phyloP scores from a whole-genome alignment of 2,329 filamentous ascomycete genomes.

The Sporothrix dimorphospora region DNA sequence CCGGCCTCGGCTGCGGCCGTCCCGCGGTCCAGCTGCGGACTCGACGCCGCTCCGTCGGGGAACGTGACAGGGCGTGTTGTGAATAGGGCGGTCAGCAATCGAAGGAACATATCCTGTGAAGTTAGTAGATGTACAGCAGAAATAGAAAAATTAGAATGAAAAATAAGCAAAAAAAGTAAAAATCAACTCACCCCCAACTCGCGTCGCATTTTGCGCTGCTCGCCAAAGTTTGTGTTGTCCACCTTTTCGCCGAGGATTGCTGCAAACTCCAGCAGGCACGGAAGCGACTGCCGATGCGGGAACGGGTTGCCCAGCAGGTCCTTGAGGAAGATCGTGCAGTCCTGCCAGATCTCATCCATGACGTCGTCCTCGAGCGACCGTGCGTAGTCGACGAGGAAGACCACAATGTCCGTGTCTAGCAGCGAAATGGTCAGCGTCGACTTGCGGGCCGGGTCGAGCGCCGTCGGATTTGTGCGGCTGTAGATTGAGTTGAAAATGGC shows the following conservation, averaged over 20 bases:
- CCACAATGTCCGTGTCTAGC: conserved; percentile 79
- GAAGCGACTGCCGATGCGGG: conserved; percentile 87
- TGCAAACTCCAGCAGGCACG: conserved; percentile 83
- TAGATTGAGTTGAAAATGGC: conserved; percentile 96
- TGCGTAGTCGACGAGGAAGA: conserved; percentile 89
- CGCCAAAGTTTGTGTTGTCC: conserved; percentile 96
- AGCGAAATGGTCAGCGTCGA: conserved; percentile 88
- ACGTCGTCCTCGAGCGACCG: conserved; percentile 91
- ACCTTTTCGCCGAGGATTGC: conserved; percentile 92
- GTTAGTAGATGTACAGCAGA: neutral
- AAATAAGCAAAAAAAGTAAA: neutral
- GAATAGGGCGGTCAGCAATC: conserved; percentile 89
- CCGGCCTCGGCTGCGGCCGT: conserved; percentile 26
- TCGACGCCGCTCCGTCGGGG: conserved; percentile 52
- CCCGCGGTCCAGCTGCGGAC: conserved; percentile 43
- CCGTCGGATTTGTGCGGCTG: conserved; percentile 83
- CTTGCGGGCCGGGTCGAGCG: conserved; percentile 76
- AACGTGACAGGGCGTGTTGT: conserved; percentile 82
- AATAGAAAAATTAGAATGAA: too few species aligned
- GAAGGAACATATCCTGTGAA: conserved; percentile 80
- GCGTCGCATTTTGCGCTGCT: conserved; percentile 87
- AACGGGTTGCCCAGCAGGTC: conserved; percentile 93
- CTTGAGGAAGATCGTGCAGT: conserved; percentile 87
- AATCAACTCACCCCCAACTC: conserved; percentile 74
- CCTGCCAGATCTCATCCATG: conserved; percentile 96